A percentile compares a stretch with the other conserved stretches of the same genome.
phyloP scores from a whole-genome alignment of 2,329 filamentous ascomycete genomes.

The Bipolaris victoriae region DNA sequence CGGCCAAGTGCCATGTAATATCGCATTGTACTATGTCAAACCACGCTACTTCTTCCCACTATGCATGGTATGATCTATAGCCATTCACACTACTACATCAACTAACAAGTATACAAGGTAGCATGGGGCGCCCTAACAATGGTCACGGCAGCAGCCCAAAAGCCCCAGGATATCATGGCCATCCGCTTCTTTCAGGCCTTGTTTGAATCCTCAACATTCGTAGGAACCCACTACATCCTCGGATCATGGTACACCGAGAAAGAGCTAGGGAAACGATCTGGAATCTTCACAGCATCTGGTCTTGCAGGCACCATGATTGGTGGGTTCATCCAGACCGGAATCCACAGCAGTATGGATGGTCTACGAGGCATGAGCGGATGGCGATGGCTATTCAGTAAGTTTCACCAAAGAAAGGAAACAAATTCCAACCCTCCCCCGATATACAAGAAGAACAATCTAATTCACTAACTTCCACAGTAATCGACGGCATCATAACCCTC shows the following conservation, averaged over 20 bases:
- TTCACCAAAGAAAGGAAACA: too few relatives aligned
- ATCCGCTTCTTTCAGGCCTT: conserved; percentile 63
- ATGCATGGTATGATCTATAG: conserved; percentile 60
- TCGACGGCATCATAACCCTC: conserved; percentile 63
- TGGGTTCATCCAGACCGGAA: conserved; percentile 66
- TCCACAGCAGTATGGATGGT: conserved; percentile 54
- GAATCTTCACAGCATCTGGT: conserved; percentile 66
- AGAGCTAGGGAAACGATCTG: conserved; percentile 67
- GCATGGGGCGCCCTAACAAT: conserved; percentile 70
- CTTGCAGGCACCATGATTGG: conserved; percentile 67
- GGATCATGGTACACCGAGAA: conserved; percentile 66
- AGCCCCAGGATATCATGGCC: conserved; percentile 63
- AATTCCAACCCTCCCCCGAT: neutral
- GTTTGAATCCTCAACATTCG: conserved; percentile 63
- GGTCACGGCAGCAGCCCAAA: conserved; percentile 61
- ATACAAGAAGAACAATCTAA: conserved; percentile 2
- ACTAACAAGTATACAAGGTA: conserved; percentile 19
- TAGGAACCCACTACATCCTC: conserved; percentile 64
- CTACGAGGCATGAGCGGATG: conserved; percentile 60
- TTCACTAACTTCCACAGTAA: conserved; percentile 29
- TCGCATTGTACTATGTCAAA: conserved; percentile 66
- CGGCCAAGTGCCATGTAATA: conserved; percentile 57
- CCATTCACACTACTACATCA: too few relatives aligned
- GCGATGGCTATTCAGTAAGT: conserved; percentile 50
- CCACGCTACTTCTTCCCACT: conserved; percentile 68